These are phyloP conservation scores for Pyronema omphalodes DNA, from an alignment of 495 filamentous ascomycete species.

Conservation along the genomic window DNA sequence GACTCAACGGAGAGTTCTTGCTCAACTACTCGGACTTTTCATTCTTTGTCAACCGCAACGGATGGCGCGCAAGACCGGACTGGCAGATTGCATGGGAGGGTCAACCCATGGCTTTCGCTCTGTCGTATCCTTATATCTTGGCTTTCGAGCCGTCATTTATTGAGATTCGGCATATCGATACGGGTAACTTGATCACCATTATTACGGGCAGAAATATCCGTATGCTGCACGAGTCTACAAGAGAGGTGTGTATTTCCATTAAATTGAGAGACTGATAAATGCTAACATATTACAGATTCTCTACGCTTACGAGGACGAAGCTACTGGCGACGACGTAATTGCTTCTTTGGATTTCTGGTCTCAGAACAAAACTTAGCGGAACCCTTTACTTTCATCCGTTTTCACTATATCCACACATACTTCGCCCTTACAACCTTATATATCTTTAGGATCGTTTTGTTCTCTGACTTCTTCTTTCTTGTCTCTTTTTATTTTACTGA, in stretches of 20 bases:
- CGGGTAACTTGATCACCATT: conserved; percentile 74
- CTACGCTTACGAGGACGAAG: conserved; percentile 93
- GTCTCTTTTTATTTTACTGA: not conserved
- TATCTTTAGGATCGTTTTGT: not conserved
- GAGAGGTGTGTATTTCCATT: conserved; percentile 50
- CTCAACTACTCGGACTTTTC: conserved; percentile 96
- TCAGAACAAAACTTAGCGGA: conserved; percentile 18
- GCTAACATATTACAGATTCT: conserved; percentile 44
- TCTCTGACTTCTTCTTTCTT: not conserved
- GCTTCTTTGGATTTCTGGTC: conserved; percentile 96
- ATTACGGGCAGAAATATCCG: conserved; percentile 87
- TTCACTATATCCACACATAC: not conserved
- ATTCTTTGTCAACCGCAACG: conserved; percentile 97
- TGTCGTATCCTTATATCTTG: conserved; percentile 87
- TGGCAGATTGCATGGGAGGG: conserved; percentile 98
- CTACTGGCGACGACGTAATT: conserved; percentile 72
- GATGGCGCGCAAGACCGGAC: conserved; percentile 86
- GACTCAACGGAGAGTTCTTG: conserved; percentile 88
- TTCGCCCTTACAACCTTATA: not conserved
- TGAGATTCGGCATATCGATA: conserved; percentile 88
- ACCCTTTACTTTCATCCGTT: not conserved
- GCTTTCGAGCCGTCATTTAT: conserved; percentile 99
- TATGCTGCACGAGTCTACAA: conserved; percentile 88
- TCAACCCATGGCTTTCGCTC: conserved; percentile 70
- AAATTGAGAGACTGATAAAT: not conserved